A percentile compares a stretch with the other conserved stretches of the same genome.
phyloP scores from a whole-genome alignment of 169 alveolate genomes.

The Cryptosporidium andersoni region DNA sequence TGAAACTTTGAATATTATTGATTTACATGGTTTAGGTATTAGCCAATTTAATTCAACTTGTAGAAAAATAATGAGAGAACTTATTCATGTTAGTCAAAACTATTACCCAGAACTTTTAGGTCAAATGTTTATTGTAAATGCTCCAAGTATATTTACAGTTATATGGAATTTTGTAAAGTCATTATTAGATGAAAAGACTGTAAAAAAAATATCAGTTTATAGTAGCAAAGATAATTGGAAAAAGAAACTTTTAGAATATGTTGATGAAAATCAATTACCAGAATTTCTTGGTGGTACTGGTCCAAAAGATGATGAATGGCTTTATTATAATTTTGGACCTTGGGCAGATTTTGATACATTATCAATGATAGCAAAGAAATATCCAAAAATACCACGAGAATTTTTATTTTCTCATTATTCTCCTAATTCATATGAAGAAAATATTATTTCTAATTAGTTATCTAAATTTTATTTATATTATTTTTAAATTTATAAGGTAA shows the following conservation, averaged over 20 bases:
- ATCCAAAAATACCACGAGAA: slow-evolving; percentile 43
- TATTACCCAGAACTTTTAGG: slow-evolving; percentile 92
- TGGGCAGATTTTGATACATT: slow-evolving; percentile 41
- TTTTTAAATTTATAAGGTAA: background rate
- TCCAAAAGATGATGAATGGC: slow-evolving; percentile 53
- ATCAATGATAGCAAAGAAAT: slow-evolving; percentile 57
- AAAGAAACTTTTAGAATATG: slow-evolving; percentile 70
- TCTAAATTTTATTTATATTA: background rate
- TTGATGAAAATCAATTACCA: slow-evolving; percentile 79
- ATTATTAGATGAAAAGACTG: slow-evolving; percentile 88
- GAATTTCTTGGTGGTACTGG: slow-evolving; percentile 78
- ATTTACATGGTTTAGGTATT: slow-evolving; percentile 76
- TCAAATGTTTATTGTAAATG: slow-evolving; percentile 86
- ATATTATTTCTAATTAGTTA: slow-evolving; percentile 13
- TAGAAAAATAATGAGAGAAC: slow-evolving; percentile 74
- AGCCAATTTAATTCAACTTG: slow-evolving; percentile 75
- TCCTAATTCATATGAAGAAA: slow-evolving; percentile 17
- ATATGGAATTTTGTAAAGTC: slow-evolving; percentile 88
- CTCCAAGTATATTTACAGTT: slow-evolving; percentile 88
- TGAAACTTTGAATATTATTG: slow-evolving; percentile 75
- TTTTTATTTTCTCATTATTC: slow-evolving; percentile 30
- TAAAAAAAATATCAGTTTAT: slow-evolving; percentile 85
- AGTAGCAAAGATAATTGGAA: slow-evolving; percentile 79
- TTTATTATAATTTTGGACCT: slow-evolving; percentile 57
- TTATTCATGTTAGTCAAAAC: slow-evolving; percentile 86